phyloP scores from a whole-genome alignment of 495 filamentous ascomycete genomes.

The Aspergillus mulundensis region DNA sequence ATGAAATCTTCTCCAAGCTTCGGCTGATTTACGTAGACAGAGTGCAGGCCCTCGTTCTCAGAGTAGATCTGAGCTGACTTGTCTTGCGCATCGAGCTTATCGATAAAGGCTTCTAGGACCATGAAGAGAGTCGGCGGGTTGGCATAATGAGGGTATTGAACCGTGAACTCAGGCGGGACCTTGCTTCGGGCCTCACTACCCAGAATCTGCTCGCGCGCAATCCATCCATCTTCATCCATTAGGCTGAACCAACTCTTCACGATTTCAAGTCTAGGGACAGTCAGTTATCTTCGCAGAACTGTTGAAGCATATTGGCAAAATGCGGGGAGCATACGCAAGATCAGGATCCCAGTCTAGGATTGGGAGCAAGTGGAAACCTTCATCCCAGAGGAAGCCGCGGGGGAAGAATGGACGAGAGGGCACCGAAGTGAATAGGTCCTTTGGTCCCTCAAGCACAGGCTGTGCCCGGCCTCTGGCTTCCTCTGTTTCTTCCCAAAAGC shows the following conservation, averaged over 20 bases:
- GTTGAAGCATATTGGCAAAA: background rate
- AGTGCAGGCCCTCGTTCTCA: slow-evolving; percentile 37
- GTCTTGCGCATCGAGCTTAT: slow-evolving; percentile 56
- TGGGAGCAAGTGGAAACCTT: slow-evolving; percentile 93
- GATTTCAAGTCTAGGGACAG: slow-evolving; percentile 62
- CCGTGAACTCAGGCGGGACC: slow-evolving; percentile 90
- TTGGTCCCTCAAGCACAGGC: slow-evolving; percentile 71
- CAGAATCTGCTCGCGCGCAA: slow-evolving; percentile 93
- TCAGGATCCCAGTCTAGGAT: slow-evolving; percentile 92
- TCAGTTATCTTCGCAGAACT: background rate
- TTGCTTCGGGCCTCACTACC: slow-evolving; percentile 93
- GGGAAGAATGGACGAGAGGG: slow-evolving; percentile 96
- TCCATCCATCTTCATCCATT: slow-evolving; percentile 98
- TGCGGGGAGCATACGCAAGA: slow-evolving; percentile 53
- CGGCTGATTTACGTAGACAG: slow-evolving; percentile 60
- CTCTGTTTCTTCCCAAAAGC: slow-evolving; percentile 90
- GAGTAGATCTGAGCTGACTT: slow-evolving; percentile 20
- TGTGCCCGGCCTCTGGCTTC: slow-evolving; percentile 64
- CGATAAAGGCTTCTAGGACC: slow-evolving; percentile 74
- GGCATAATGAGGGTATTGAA: slow-evolving; percentile 96
- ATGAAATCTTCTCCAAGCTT: slow-evolving; percentile 71
- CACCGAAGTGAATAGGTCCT: slow-evolving; percentile 87
- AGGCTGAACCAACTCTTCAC: slow-evolving; percentile 93
- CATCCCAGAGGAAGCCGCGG: slow-evolving; percentile 94
- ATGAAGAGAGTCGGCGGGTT: slow-evolving; percentile 98